Evolutionary conservation across 2,329 filamentous ascomycete genomes (phyloP), one percentile per base, ranked within the genome.

Genomic region (Chaetothyriales sp.): DNA sequence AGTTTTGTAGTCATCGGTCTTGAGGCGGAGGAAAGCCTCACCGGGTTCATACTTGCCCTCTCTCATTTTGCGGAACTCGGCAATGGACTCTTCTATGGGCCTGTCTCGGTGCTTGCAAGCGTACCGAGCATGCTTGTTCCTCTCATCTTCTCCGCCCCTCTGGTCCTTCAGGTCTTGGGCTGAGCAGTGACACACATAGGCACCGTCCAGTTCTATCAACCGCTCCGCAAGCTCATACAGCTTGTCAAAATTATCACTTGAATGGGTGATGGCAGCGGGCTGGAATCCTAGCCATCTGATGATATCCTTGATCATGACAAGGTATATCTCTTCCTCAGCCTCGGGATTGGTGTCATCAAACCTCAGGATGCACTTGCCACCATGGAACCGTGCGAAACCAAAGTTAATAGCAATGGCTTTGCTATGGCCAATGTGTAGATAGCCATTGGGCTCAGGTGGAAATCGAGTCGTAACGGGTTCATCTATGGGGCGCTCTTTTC

Each of bases 351-450:
- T 96, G 62, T 96, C 92, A 65, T 96, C 92, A 66, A 86, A 95
- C 61, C 90, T 77, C 55, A 88, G 68, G 62, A 83, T 83, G 66
- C 80, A 84, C 55, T 81, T 73, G 52, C 90, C 90, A 36, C 83
- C 84, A 64, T 94, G 85, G 63, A 82, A 81, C 62, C 78, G 80
- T 12, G 92, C 90, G 65, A 95, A 96, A 5, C 90, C 90, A 69
- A 96, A 96, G 69, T 96, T 95, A 66, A 96, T 80, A 0, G 87
- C 84, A 65, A 96, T 95, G 19, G 92, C 90, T 71, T 96, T 96
- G 57, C 84, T 85, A 65, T 96, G 92, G 18, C 90, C 90, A 59
- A 96, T 84, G 64, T 95, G 89, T 8, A 95, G 77, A 65, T 84
- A 95, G 50, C 90, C 92, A 66, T 96, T 96, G 46, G 92, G 92